Evolutionary conservation across 2,329 filamentous ascomycete species (phyloP).

Genomic region (Beauveria caledonica): DNA sequence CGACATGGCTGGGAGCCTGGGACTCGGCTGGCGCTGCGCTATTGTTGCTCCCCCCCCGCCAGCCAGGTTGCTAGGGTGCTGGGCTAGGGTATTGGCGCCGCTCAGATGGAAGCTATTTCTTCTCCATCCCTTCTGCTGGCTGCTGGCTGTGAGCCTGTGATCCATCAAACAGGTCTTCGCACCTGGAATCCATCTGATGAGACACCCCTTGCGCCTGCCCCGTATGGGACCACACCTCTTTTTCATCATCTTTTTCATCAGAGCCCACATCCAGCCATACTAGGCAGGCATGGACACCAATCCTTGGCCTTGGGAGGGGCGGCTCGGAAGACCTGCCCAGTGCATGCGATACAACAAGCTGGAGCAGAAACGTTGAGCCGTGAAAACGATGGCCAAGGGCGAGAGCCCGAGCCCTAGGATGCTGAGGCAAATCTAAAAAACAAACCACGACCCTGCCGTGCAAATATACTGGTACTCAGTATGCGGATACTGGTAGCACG

Average conservation of each 20-base stretch:
- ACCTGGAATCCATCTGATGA: slow-evolving; percentile 26
- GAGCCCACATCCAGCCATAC: slow-evolving; percentile 18
- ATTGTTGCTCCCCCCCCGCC: slow-evolving; percentile 5
- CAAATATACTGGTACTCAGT: not conserved
- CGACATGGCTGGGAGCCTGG: not conserved
- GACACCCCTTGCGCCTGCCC: slow-evolving; percentile 24
- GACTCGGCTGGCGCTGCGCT: slow-evolving; percentile 10
- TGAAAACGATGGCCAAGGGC: not conserved
- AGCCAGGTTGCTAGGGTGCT: not conserved
- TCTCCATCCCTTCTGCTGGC: slow-evolving; percentile 11
- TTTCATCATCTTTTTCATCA: slow-evolving; percentile 10
- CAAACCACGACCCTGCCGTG: not conserved
- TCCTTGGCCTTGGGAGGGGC: slow-evolving; percentile 3
- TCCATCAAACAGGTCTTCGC: slow-evolving; percentile 8
- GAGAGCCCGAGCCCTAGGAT: not conserved
- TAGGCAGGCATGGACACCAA: slow-evolving; percentile 15
- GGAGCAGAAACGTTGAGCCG: not conserved
- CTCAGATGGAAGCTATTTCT: slow-evolving; percentile 9
- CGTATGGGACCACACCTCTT: slow-evolving; percentile 19
- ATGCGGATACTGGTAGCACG: not conserved
- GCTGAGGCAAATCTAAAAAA: not conserved
- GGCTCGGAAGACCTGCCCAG: slow-evolving; percentile 7
- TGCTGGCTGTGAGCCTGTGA: too few relatives aligned
- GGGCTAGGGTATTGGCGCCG: slow-evolving; percentile 4
- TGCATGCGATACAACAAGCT: slow-evolving; percentile 13